Evolutionary conservation across 129 eudicot genomes (phyloP).

Genomic region (Lonicera japonica): DNA sequence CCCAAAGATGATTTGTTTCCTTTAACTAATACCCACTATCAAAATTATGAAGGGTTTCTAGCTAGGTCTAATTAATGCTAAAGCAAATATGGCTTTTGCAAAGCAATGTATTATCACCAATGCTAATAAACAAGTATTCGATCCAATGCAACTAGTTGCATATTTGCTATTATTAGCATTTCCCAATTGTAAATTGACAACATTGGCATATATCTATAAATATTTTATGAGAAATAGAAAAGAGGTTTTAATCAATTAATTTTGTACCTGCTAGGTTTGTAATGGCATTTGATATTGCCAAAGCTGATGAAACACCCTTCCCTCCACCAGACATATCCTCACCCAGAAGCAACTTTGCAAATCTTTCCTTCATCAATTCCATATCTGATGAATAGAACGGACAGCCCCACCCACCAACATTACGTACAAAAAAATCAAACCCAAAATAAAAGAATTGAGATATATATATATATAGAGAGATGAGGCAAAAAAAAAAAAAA

Average conservation of each 20-base stretch:
- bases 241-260: background rate
- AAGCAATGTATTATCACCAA: too few species aligned
- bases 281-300: slow-evolving; percentile 96
- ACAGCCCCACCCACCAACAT: too few species aligned
- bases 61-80: too few species aligned
- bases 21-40: too few species aligned
- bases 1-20: too few species aligned
- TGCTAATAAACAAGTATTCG: too few species aligned
- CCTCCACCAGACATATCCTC: slow-evolving; percentile 99
- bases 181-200: background rate
- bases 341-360: slow-evolving; percentile 90
- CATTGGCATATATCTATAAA: too few species aligned
- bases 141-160: too few species aligned
- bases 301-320: slow-evolving; percentile 86
- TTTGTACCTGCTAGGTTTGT: slow-evolving; percentile 89
- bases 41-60: too few species aligned
- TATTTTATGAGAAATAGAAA: background rate
- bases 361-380: slow-evolving; percentile 82
- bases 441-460: too few species aligned
- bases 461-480: background rate
- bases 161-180: background rate
- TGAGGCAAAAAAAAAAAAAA: background rate
- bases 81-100: too few species aligned
- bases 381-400: slow-evolving; percentile 38
- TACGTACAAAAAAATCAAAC: background rate